Base-by-base conservation (phyloP, 1,139 yeast genomes). In the Candida glucosophila region DNA sequence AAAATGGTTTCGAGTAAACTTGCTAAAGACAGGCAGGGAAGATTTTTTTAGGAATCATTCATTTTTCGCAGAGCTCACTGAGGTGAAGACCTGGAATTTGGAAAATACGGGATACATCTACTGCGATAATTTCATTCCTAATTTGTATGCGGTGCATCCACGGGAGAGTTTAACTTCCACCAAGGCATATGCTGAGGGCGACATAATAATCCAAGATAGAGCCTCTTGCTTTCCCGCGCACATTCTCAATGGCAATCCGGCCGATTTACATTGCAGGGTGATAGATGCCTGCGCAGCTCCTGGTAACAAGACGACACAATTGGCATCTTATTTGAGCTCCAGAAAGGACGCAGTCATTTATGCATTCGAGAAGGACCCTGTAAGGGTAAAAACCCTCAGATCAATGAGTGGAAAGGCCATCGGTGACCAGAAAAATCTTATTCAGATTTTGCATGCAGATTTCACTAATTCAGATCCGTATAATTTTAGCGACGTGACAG, bases 281-380 rank as follows among this genome's bases (percentile, higher is more conserved):
- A 81, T 90, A 22, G 99, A 90, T 54, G 82, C 96, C 1, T 88
- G 97, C 55, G 86, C 98, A 2, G 98, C 99, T 0, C 99, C 99
- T 2, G 99, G 99, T 5, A 90, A 90, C 52, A 92, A 90, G 49
- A 90, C 99, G 0, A 83, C 97, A 0, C 97, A 88, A 53, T 59
- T 79, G 15, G 95, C 97, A 0, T 71, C 93, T 2, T 57, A 72
- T 46, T 49, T 61, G 5, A 48, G 67, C 0, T 7, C 19, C 13
- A 13, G 5, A 9, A 19, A 11, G 7, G 12, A 8, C 13, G 10
- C 14, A 5, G 62, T 58, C 9, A 77, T 88, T 5, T 67, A 67
- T 41, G 98, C 98, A 0, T 90, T 86, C 54, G 99, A 90, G 51
- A 67, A 88, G 40, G 95, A 92, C 43, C 56, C 64, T 3, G 67